Conservation (phyloP, 2,329 filamentous ascomycete genomes). For the Colletotrichum tropicale region DNA sequence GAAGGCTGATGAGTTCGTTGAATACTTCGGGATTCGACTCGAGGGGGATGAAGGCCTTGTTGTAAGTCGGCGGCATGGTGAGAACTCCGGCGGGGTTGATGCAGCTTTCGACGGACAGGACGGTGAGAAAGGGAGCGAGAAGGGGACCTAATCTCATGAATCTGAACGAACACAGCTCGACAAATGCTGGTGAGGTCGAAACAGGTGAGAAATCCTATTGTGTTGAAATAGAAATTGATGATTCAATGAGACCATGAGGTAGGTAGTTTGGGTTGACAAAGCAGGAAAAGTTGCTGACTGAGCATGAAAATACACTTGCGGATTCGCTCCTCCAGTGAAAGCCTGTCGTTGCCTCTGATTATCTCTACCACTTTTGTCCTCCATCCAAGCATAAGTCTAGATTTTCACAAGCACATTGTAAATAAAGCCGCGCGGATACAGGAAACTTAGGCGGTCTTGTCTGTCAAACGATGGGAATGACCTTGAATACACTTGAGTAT, state of each 20-base stretch:
- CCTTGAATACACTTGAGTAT: neutral
- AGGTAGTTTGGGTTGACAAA: neutral
- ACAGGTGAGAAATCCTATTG: neutral
- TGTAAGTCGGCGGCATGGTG: conserved; percentile 10
- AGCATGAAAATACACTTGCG: neutral
- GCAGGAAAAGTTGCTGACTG: neutral
- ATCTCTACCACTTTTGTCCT: neutral
- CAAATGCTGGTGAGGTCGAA: neutral
- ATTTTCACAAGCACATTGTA: too few relatives aligned
- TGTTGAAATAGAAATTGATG: neutral
- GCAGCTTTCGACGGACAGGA: neutral
- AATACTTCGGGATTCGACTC: conserved; percentile 68
- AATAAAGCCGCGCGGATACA: neutral
- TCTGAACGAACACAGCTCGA: neutral
- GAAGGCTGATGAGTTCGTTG: conserved; percentile 64
- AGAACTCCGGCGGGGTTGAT: neutral
- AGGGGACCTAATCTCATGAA: neutral
- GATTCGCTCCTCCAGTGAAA: neutral
- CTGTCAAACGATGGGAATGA: neutral
- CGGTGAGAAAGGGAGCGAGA: neutral
- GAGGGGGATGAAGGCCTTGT: conserved; percentile 33
- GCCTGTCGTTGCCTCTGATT: neutral
- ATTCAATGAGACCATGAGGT: neutral
- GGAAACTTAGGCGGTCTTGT: neutral
- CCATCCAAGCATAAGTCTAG: neutral